Evolutionary conservation across 2,329 filamentous ascomycete genomes (phyloP).

Genomic region (Nigrospora oryzae): DNA sequence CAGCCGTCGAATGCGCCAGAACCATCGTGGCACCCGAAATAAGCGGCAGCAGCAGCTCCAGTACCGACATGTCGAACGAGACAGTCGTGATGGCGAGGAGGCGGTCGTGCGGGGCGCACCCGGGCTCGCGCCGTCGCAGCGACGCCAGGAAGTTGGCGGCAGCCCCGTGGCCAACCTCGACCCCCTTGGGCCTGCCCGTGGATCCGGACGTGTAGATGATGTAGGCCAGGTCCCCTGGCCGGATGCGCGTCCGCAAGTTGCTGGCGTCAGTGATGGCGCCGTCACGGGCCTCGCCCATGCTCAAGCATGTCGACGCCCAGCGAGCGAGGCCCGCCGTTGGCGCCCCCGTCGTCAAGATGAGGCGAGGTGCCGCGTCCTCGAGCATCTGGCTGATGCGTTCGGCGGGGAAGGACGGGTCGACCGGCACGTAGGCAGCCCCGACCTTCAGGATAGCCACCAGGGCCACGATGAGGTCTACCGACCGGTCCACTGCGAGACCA

Average conservation of each 20-base stretch:
- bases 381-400: conserved; percentile 19
- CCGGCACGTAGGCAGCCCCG: conserved; percentile 21
- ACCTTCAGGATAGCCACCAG: conserved; percentile 17
- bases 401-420: conserved; percentile 17
- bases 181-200: conserved; percentile 28
- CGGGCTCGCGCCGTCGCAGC: conserved; percentile 15
- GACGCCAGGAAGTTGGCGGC: conserved; percentile 12
- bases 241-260: conserved; percentile 4
- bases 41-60: conserved; percentile 24
- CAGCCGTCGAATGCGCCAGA: conserved; percentile 16
- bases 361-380: conserved; percentile 14
- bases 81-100: conserved; percentile 19
- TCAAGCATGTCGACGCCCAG: no score
- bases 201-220: conserved; percentile 22
- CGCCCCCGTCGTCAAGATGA: conserved; percentile 10
- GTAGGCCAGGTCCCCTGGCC: conserved; percentile 15
- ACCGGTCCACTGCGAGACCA: conserved; percentile 16
- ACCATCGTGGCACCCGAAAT: conserved; percentile 21
- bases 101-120: conserved; percentile 13
- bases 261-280: conserved; percentile 1
- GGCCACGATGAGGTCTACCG: conserved; percentile 11
- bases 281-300: conserved; percentile 6
- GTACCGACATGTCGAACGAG: conserved; percentile 22
- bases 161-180: conserved; percentile 18
- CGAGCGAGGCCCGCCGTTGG: no score